phyloP scores from a whole-genome alignment of 139 green algal genomes.

The Tetraselmis striata region DNA sequence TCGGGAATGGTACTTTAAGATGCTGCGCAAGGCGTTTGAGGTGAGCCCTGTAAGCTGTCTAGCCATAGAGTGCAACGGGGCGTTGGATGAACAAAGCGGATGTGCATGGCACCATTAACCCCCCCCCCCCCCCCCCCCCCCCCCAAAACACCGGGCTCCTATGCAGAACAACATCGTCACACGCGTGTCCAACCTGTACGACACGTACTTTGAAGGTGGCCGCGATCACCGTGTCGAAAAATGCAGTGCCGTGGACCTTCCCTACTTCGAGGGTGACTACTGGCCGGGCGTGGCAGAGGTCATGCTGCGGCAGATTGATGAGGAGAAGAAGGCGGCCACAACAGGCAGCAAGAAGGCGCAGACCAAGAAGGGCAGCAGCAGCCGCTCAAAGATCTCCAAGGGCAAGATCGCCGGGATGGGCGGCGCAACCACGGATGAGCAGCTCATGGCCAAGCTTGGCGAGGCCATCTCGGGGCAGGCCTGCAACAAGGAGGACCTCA shows the following conservation, averaged over 20 bases:
- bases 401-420: conserved; percentile 21
- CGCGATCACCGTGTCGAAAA: conserved; percentile 66
- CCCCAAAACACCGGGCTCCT: too few relatives aligned
- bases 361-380: conserved; percentile 45
- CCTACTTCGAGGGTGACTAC: conserved; percentile 99
- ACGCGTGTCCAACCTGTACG: conserved; percentile 84
- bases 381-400: conserved; percentile 30
- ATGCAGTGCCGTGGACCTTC: conserved; percentile 55
- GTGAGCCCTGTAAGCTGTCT: too few relatives aligned
- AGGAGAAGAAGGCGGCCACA: conserved; percentile 25
- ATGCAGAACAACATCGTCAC: conserved; percentile 66
- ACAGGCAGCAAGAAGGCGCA: conserved; percentile 17
- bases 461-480: conserved; percentile 61
- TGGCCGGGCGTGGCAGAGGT: conserved; percentile 89
- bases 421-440: conserved; percentile 48
- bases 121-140: too few relatives aligned
- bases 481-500: conserved; percentile 96
- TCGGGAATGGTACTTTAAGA: conserved; percentile 89
- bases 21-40: conserved; percentile 59
- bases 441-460: conserved; percentile 73
- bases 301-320: conserved; percentile 45
- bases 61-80: too few relatives aligned
- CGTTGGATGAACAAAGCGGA: too few relatives aligned
- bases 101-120: too few relatives aligned
- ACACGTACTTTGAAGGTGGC: conserved; percentile 87